Evolutionary conservation across 805 yeast genomes (phyloP), one percentile per base, ranked within the genome.

Genomic region (Metschnikowia kunwiensis): DNA sequence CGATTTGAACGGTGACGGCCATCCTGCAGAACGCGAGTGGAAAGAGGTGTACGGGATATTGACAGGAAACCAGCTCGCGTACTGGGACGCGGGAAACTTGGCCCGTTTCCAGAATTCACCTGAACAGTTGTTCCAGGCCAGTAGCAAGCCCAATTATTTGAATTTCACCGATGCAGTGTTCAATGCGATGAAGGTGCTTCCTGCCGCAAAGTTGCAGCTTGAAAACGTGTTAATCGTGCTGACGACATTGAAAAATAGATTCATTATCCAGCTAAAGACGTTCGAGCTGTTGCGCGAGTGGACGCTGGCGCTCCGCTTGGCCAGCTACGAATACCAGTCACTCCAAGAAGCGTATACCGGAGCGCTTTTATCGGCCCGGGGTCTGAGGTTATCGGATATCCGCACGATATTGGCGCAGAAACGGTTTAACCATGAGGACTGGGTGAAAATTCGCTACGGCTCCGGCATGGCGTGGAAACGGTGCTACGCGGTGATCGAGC

Each of bases 381-480:
- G 98, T 15, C 75, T 95, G 5, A 69, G 83, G 42, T 65, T 93
- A 42, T 81, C 91, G 36, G 97, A 94, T 54, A 88, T 93, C 44
- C 76, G 85, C 42, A 83, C 91, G 11, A 71, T 93, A 29, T 69
- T 93, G 40, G 82, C 95, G 1, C 95, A 85, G 46, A 82, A 93
- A 13, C 82, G 91, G 53, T 85, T 79, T 56, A 78, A 77, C 41
- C 93, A 87, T 54, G 96, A 86, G 59, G 96, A 89, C 53, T 91
- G 96, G 97, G 88, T 84, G 27, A 76, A 88, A 57, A 95, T 93
- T 12, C 72, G 97, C 47, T 93, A 91, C 60, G 97, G 98, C 13
- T 77, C 93, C 7, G 98, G 98, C 16, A 86, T 87, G 95, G 96
- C 97, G 1, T 93, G 97, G 97, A 85, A 82, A 55, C 74, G 95